Percentiles rank a stretch among this genome's conserved stretches.
These are phyloP conservation scores for Amanita jacksonii DNA, from an alignment of 768 basidiomycete genomes.

Conservation along the genomic window DNA sequence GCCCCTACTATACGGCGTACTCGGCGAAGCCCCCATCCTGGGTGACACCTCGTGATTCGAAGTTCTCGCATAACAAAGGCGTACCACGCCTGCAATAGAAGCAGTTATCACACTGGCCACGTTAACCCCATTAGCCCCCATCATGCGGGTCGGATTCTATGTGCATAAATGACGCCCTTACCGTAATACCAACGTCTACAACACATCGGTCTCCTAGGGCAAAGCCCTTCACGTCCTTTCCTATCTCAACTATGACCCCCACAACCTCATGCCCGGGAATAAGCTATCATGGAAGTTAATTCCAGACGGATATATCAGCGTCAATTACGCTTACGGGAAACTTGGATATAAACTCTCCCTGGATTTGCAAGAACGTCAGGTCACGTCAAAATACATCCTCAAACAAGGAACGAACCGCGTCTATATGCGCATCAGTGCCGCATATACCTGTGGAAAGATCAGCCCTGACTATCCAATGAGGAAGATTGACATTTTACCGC, in stretches of 20 bases:
- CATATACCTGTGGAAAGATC: conserved; percentile 32
- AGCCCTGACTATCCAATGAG: neutral
- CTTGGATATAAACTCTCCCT: conserved; percentile 53
- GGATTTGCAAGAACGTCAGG: conserved; percentile 1
- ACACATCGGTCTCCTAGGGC: conserved; percentile 73
- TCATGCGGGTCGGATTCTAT: conserved; percentile 8
- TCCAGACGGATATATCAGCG: neutral
- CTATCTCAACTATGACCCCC: conserved; percentile 62
- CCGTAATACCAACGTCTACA: conserved; percentile 61
- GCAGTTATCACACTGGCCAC: conserved; percentile 66
- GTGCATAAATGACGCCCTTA: conserved; percentile 35
- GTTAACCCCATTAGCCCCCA: neutral
- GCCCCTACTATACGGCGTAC: conserved; percentile 70
- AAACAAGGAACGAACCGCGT: conserved; percentile 31
- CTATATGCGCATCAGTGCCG: conserved; percentile 57
- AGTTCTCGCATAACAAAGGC: conserved; percentile 77
- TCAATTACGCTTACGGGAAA: conserved; percentile 32
- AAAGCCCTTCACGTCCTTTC: conserved; percentile 75
- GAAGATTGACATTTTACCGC: conserved; percentile 1
- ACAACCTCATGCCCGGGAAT: conserved; percentile 74
- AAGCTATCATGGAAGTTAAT: conserved; percentile 27
- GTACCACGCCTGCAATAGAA: conserved; percentile 86
- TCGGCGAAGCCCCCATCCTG: conserved; percentile 84
- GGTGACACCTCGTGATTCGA: conserved; percentile 71
- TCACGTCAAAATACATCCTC: neutral